phyloP scores from a whole-genome alignment of 2,329 filamentous ascomycete species.

The Cladosporium halotolerans region DNA sequence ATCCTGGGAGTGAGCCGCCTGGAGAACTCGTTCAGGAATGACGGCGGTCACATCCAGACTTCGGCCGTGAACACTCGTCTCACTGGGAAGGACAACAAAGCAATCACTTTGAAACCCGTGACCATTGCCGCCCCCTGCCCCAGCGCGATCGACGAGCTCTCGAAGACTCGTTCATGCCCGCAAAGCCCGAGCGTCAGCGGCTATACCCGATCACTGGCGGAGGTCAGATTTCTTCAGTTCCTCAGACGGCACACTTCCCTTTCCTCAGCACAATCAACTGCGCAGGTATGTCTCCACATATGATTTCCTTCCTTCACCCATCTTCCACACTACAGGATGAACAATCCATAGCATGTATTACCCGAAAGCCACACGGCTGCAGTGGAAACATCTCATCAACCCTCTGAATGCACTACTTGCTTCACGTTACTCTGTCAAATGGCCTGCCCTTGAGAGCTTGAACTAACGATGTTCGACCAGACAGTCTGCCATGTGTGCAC shows the following conservation, averaged over 20 bases:
- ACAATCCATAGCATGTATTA: slow-evolving; percentile 12
- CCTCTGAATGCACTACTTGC: background rate
- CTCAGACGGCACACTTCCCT: background rate
- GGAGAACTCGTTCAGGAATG: too few species aligned
- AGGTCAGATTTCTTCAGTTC: background rate
- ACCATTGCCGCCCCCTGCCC: too few species aligned
- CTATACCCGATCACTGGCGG: background rate
- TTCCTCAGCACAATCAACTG: background rate
- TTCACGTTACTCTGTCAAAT: background rate
- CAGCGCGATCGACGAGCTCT: too few species aligned
- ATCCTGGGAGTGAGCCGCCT: too few species aligned
- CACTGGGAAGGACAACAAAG: too few species aligned
- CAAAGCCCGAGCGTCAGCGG: background rate
- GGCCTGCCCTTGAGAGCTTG: background rate
- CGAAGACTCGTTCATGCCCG: too few species aligned
- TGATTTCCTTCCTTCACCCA: background rate
- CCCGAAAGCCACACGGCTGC: slow-evolving; percentile 10
- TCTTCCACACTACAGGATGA: background rate
- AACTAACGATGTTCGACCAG: background rate
- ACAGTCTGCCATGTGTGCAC: background rate
- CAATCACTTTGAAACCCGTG: too few species aligned
- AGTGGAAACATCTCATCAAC: slow-evolving; percentile 5
- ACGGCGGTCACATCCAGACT: too few species aligned
- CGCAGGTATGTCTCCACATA: background rate
- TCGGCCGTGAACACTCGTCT: too few species aligned